Evolutionary conservation across 768 basidiomycete genomes (phyloP).

Genomic region (Coprinopsis strossmayeri): DNA sequence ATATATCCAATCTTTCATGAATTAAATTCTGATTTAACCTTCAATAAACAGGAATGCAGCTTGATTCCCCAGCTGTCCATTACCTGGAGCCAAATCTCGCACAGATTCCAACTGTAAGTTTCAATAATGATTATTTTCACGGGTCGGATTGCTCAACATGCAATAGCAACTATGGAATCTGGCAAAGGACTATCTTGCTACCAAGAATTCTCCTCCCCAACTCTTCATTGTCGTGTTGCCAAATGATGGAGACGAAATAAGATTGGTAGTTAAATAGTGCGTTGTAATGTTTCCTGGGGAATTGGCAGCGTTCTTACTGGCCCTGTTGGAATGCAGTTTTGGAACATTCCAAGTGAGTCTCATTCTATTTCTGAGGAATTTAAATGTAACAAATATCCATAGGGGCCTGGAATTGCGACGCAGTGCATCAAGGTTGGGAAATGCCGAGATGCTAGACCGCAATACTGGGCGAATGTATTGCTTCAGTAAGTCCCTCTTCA

Average conservation of each 20-base stretch:
- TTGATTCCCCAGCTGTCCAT: too few relatives aligned
- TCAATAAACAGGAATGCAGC: too few relatives aligned
- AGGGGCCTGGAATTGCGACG: slow-evolving; percentile 72
- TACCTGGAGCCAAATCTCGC: too few relatives aligned
- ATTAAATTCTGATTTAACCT: too few relatives aligned
- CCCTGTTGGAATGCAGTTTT: slow-evolving; percentile 47
- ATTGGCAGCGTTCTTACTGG: not conserved
- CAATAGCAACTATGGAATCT: too few relatives aligned
- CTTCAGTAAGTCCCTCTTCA: too few relatives aligned
- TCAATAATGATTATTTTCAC: too few relatives aligned
- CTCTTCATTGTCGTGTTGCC: slow-evolving; percentile 65
- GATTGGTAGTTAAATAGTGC: slow-evolving; percentile 70
- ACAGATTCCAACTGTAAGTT: too few relatives aligned
- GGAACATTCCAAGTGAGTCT: slow-evolving; percentile 41
- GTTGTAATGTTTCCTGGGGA: slow-evolving; percentile 18
- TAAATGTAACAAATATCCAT: slow-evolving; percentile 22
- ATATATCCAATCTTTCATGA: too few relatives aligned
- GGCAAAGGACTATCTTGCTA: too few relatives aligned
- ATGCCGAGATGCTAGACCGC: slow-evolving; percentile 55
- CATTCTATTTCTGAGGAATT: not conserved
- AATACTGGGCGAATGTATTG: slow-evolving; percentile 77
- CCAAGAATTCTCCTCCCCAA: too few relatives aligned
- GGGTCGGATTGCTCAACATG: too few relatives aligned
- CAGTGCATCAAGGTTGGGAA: slow-evolving; percentile 67
- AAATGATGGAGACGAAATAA: slow-evolving; percentile 63